These are phyloP conservation scores for Ogataea trehalophila DNA, from an alignment of 805 yeast species.

Conservation along the genomic window DNA sequence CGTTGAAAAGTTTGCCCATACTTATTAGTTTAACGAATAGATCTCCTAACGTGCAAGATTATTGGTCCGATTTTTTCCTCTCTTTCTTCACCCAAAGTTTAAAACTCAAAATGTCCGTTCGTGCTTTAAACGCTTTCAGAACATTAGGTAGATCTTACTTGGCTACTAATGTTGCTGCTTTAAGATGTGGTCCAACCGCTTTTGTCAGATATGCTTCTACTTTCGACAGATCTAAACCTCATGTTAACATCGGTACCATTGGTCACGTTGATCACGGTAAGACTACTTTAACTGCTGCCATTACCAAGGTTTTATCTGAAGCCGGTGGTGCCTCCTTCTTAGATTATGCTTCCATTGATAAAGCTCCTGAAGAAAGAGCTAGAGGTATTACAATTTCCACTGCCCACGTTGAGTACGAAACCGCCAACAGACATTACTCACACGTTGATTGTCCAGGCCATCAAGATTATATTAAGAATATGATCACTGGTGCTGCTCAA, in stretches of 20 bases:
- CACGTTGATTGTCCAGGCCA: slow-evolving; percentile 99
- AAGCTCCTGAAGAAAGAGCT: slow-evolving; percentile 98
- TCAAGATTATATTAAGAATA: slow-evolving; percentile 97
- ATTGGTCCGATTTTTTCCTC: too few relatives aligned
- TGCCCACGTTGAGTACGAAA: slow-evolving; percentile 97
- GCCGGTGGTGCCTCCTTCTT: slow-evolving; percentile 90
- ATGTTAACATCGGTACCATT: slow-evolving; percentile 94
- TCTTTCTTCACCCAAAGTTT: neutral
- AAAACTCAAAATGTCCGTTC: slow-evolving; percentile 25
- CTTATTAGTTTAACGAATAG: neutral
- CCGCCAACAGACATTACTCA: slow-evolving; percentile 91
- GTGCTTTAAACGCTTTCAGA: slow-evolving; percentile 27
- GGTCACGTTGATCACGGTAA: slow-evolving; percentile 99
- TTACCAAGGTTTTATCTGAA: slow-evolving; percentile 87
- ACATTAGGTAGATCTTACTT: slow-evolving; percentile 24
- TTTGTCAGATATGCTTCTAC: slow-evolving; percentile 52
- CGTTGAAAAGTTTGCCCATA: neutral
- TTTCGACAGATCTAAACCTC: slow-evolving; percentile 94
- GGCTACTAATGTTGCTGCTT: slow-evolving; percentile 9
- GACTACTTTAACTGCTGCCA: slow-evolving; percentile 97
- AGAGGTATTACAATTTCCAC: slow-evolving; percentile 98
- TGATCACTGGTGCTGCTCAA: slow-evolving; percentile 99
- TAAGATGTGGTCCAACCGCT: slow-evolving; percentile 17
- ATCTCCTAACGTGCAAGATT: too few relatives aligned
- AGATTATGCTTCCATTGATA: slow-evolving; percentile 90